These are phyloP conservation scores for Huntiella decipiens DNA, from an alignment of 2,329 filamentous ascomycete genomes.

Conservation along the genomic window DNA sequence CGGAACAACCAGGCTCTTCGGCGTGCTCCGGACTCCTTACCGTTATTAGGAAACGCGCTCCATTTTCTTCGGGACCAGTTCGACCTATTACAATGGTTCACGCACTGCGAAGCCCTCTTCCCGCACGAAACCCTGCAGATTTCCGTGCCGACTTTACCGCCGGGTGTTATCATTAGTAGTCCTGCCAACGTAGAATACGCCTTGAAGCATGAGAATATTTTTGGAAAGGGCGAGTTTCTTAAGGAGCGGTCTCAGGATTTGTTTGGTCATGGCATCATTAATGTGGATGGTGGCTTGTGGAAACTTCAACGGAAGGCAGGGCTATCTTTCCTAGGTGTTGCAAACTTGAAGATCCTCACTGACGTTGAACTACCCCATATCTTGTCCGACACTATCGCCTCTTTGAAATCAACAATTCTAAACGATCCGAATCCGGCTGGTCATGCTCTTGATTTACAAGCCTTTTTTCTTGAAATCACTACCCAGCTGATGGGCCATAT, in stretches of 20 bases:
- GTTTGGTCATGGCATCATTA: conserved; percentile 49
- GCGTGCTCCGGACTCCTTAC: conserved; percentile 28
- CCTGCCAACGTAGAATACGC: conserved; percentile 43
- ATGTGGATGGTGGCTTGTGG: conserved; percentile 45
- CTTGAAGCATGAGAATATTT: conserved; percentile 39
- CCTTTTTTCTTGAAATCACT: conserved; percentile 43
- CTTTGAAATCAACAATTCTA: conserved; percentile 18
- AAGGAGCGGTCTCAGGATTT: conserved; percentile 40
- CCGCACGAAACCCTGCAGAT: conserved; percentile 43
- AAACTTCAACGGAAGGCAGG: conserved; percentile 43
- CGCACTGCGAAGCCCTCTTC: conserved; percentile 34
- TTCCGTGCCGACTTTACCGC: conserved; percentile 40
- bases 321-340: conserved; percentile 35
- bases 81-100: conserved; percentile 43
- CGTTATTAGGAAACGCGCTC: conserved; percentile 41
- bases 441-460: conserved; percentile 32
- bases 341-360: conserved; percentile 38
- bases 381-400: conserved; percentile 23
- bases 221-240: conserved; percentile 44
- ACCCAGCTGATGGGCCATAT: conserved; percentile 48
- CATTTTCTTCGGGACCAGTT: conserved; percentile 40
- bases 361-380: conserved; percentile 37
- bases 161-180: conserved; percentile 43
- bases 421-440: conserved; percentile 8
- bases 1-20: conserved; percentile 14